These are phyloP conservation scores for Mortierella polycephala DNA, from an alignment of 371 early-diverging fungal genomes.

Conservation along the genomic window DNA sequence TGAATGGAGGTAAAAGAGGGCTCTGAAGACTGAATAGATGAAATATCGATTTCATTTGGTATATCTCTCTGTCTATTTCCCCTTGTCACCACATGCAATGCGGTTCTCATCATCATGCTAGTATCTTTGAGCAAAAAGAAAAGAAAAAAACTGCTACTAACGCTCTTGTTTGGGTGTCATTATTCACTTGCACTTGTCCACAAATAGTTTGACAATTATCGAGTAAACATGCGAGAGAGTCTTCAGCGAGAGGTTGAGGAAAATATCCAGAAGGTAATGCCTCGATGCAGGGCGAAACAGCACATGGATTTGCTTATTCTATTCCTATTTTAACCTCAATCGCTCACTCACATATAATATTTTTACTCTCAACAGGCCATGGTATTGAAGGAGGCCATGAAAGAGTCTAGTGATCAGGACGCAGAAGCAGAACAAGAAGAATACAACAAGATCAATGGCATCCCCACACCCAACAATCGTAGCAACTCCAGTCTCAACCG, in stretches of 20 bases:
- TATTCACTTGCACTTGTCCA: background rate
- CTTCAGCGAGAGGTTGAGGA: slow-evolving; percentile 53
- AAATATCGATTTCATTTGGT: too few relatives aligned
- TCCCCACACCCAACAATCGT: slow-evolving; percentile 21
- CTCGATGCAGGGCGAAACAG: background rate
- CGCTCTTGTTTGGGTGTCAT: too few relatives aligned
- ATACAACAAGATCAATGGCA: slow-evolving; percentile 16
- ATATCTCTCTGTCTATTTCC: too few relatives aligned
- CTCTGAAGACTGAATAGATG: too few relatives aligned
- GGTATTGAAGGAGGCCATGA: slow-evolving; percentile 53
- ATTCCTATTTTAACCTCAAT: background rate
- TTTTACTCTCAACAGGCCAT: slow-evolving; percentile 20
- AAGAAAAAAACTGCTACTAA: background rate
- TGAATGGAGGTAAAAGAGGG: too few relatives aligned
- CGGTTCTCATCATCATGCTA: background rate
- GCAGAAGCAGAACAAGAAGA: slow-evolving; percentile 45
- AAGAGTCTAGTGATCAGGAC: slow-evolving; percentile 50
- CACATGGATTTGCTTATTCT: background rate
- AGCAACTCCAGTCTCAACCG: slow-evolving; percentile 40
- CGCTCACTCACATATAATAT: background rate
- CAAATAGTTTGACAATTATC: slow-evolving; percentile 48
- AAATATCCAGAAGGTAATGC: slow-evolving; percentile 48
- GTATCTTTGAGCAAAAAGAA: background rate
- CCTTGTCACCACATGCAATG: too few relatives aligned
- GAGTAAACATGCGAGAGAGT: slow-evolving; percentile 52